Base-by-base conservation (phyloP, 805 yeast species). In the Sugiyamaella boreocaroliniensis region DNA sequence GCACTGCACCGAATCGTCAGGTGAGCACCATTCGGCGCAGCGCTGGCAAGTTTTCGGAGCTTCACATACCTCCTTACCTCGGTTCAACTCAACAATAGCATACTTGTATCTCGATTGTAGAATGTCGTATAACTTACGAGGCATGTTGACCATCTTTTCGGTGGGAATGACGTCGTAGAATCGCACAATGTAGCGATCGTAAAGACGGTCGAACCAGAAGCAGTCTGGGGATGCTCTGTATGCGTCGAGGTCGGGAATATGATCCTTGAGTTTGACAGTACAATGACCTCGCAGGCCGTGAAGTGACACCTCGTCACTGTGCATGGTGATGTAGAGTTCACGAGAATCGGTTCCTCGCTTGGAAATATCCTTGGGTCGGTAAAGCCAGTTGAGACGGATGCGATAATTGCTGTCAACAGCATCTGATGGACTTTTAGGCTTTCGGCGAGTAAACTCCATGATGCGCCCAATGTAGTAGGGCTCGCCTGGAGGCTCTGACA, bases 401-500 rank as follows among this genome's bases (percentile, higher is more conserved):
- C 41, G 40, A 40, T 29, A 29, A 14, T n/a, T 11, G 4, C 51
- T 42, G 9, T 54, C 48, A 11, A 65, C 63, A 14, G 55, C 29
- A 10, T 10, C n/a, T 11, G 37, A 32, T 10, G 37, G 37, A 12
- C 18, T 29, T 29, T 40, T 40, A 15, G 29, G 43, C 14, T 14
- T 16, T 29, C 46, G 22, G 4, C 41, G 67, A 2, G 73, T 75
- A 59, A 89, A 88, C 14, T 90, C 93, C 74, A 87, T 78, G 41
- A 92, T 76, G 43, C 92, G 74, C 0, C 95, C 98, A 44, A 93
- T 78, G 62, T 89, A 87, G 71, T 86, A 93, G 0, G 98, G 97
- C 61, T 89, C 97, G 1, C 96, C 93, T 0, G 96, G 89, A 1
- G 96, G 96, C 66, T 89, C 97, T 57, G 93, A 81, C 11, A 90